Evolutionary conservation across 1,284 basidiomycete species (phyloP), one percentile per base, ranked within the genome.

Genomic region (Rhodotorula sp.): DNA sequence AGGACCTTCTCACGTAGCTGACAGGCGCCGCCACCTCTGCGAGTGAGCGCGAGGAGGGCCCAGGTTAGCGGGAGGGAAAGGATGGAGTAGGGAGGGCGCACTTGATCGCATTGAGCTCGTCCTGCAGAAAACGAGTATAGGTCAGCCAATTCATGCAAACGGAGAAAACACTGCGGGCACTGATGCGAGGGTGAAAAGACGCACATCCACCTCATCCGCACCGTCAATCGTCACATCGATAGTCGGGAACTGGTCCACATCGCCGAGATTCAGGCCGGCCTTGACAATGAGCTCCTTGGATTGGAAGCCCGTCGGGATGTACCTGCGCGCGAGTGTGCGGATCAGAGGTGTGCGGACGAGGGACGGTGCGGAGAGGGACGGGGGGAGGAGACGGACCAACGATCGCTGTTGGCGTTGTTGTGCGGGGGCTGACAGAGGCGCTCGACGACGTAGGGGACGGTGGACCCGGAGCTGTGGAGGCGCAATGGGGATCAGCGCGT

Each of bases 211-310:
- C 91, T 98, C 96, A 78, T 99, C 96, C 2, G 96, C 96, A 56
- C 96, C 96, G 81, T 99, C 96, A 67, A 99, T 89, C 12, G 94
- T 97, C 39, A 99, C 92, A 79, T 99, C 97, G 68, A 99, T 90
- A 17, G 85, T 84, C 3, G 91, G 90, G 83, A 92, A 94, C 29
- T 75, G 76, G 66, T 94, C 92, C 8, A 97, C 90, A 79, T 99
- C 97, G 44, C 95, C 97, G 12, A 99, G 86, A 48, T 84, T 88
- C 19, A 99, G 85, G 5, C 89, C 87, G 32, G 89, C 89, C 58
- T 86, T 85, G 64, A 98, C 89, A 80, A 99, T 98, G 72, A 99
- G 87, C 80, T 97, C 90, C 81, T 94, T 96, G 17, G 91, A 94
- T 83, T 99, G 96, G 83, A 99, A 99, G 44, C 95, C 92, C 6